These are phyloP conservation scores for Aspergillus transmontanensis DNA, from an alignment of 2,329 filamentous ascomycete species.

Conservation along the genomic window DNA sequence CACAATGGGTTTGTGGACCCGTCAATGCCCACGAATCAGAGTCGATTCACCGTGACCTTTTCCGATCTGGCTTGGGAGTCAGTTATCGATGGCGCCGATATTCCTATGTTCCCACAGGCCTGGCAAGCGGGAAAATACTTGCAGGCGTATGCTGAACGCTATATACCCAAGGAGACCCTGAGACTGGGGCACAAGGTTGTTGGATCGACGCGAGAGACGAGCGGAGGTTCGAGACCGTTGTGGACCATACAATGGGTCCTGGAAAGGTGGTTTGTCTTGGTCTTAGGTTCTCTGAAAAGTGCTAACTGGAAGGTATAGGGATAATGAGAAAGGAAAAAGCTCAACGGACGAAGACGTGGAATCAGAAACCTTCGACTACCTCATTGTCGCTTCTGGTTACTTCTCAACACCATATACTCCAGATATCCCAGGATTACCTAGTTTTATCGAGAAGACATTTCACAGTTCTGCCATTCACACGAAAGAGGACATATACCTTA, in stretches of 20 bases:
- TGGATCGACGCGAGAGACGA: conserved; percentile 24
- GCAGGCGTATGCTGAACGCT: conserved; percentile 62
- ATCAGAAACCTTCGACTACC: conserved; percentile 62
- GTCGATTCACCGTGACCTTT: conserved; percentile 67
- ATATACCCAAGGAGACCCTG: conserved; percentile 53
- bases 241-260: conserved; percentile 43
- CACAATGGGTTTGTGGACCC: conserved; percentile 55
- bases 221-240: conserved; percentile 26
- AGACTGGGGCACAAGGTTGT: conserved; percentile 52
- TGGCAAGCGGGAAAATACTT: conserved; percentile 78
- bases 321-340: not conserved
- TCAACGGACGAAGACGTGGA: conserved; percentile 7
- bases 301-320: not conserved
- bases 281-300: not conserved
- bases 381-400: conserved; percentile 75
- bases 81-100: conserved; percentile 40
- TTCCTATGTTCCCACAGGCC: conserved; percentile 71
- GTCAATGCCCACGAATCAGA: conserved; percentile 65
- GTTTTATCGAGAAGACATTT: conserved; percentile 53
- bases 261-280: conserved; percentile 24
- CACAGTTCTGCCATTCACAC: conserved; percentile 71
- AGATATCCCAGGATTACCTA: conserved; percentile 37
- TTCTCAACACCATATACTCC: conserved; percentile 66
- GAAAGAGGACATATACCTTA: conserved; percentile 39
- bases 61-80: conserved; percentile 70